Evolutionary conservation across 441 rosid species (phyloP).

Genomic region (Populus hybrid): DNA sequence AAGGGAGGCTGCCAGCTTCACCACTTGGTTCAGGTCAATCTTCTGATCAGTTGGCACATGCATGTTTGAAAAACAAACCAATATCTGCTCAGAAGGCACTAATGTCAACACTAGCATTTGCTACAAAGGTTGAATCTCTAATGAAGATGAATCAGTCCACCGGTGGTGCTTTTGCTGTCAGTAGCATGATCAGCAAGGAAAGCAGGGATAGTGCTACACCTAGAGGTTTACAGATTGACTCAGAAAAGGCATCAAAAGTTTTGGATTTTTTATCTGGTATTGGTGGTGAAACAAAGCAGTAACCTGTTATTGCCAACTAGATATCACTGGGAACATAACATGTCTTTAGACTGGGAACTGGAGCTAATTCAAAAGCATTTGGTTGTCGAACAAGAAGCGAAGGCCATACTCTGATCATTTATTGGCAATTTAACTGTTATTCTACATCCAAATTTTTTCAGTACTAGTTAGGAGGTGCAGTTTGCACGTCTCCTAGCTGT

Average conservation of each 20-base stretch:
- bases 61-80: conserved; percentile 30
- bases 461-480: background rate
- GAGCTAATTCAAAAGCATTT: background rate
- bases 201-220: conserved; percentile 9
- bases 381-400: background rate
- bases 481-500: background rate
- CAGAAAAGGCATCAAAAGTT: conserved; percentile 41
- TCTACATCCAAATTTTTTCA: background rate
- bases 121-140: conserved; percentile 52
- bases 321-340: background rate
- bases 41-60: conserved; percentile 26
- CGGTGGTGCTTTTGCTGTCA: conserved; percentile 14
- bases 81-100: conserved; percentile 48
- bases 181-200: conserved; percentile 18
- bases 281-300: conserved; percentile 26
- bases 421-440: background rate
- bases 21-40: conserved; percentile 27
- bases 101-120: conserved; percentile 57
- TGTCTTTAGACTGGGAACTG: background rate
- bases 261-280: conserved; percentile 52
- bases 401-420: background rate
- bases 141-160: conserved; percentile 35
- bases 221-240: conserved; percentile 33
- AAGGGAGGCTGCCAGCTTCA: conserved; percentile 19
- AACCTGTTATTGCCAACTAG: background rate